Base-by-base conservation (phyloP, 805 yeast genomes). In the Candida verbasci region DNA sequence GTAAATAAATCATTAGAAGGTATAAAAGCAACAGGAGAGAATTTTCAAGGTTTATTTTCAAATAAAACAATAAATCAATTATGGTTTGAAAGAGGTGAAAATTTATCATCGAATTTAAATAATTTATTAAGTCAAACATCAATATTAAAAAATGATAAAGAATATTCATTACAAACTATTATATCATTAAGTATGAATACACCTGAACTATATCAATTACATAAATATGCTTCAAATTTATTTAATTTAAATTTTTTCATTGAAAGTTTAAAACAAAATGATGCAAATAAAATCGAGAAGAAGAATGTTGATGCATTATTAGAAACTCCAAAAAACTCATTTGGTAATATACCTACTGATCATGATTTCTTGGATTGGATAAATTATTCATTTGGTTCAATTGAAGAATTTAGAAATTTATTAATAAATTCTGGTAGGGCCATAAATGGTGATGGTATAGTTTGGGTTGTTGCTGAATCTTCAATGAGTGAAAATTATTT, bases 401-500 rank as follows among this genome's bases (percentile, higher is more conserved):
- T 86, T 8, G 76, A 72, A 11, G 94, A 87, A 55, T 81, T 93
- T 55, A 73, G 83, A 47, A 76, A 84, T 1, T 70, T 86, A 31
- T 58, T 93, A 29, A 53, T 85, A 40, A 74, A 76, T 40, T 78
- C 93, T 1, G 86, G 91, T 9, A 61, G 68, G 34, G 73, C 82
- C 3, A 75, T 87, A 42, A 78, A 82, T 42, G 97, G 97, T 34
- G 91, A 86, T 58, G 98, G 98, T 3, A 80, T 73, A 60, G 84
- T 89, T 9, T 93, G 97, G 93, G 65, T 93, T 14, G 81, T 88
- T 16, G 94, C 91, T 40, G 70, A 69, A 59, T 68, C 56, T 11
- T 55, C 55, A 30, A 49, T 54, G 39, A 48, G 62, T 15, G 62
- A 62, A 35, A 44, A 45, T 27, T 46, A 27, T 17, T 8, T 35